phyloP scores from a whole-genome alignment of 345 rosid genomes.

The Acer saccharum region DNA sequence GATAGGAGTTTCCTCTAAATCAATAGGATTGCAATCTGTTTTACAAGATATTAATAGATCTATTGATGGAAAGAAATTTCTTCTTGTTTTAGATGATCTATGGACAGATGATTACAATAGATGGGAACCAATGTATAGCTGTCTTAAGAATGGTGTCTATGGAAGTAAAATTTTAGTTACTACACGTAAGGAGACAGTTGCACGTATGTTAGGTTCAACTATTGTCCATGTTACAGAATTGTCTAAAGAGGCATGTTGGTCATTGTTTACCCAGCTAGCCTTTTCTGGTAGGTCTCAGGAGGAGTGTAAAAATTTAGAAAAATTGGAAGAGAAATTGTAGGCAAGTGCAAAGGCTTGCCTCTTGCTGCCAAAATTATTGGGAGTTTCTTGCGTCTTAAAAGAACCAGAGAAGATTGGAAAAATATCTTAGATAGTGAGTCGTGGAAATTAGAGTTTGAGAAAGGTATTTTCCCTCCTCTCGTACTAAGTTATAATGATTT shows the following conservation, averaged over 20 bases:
- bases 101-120: neutral
- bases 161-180: neutral
- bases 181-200: neutral
- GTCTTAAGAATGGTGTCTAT: neutral
- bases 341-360: conserved; percentile 31
- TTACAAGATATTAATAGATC: neutral
- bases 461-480: conserved; percentile 13
- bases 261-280: conserved; percentile 17
- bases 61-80: neutral
- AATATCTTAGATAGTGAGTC: conserved; percentile 18
- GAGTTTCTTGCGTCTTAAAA: conserved; percentile 22
- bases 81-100: neutral
- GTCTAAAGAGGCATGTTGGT: conserved; percentile 16
- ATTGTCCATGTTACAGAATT: neutral
- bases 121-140: neutral
- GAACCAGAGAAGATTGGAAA: neutral
- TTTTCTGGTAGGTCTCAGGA: conserved; percentile 13
- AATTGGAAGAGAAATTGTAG: conserved; percentile 18
- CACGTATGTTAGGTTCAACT: neutral
- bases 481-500: conserved; percentile 1
- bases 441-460: conserved; percentile 8
- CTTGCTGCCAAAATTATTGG: conserved; percentile 22
- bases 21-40: neutral
- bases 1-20: neutral
- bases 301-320: conserved; percentile 2